Conservation (phyloP, 345 rosid species). For the Ricinus communis region DNA sequence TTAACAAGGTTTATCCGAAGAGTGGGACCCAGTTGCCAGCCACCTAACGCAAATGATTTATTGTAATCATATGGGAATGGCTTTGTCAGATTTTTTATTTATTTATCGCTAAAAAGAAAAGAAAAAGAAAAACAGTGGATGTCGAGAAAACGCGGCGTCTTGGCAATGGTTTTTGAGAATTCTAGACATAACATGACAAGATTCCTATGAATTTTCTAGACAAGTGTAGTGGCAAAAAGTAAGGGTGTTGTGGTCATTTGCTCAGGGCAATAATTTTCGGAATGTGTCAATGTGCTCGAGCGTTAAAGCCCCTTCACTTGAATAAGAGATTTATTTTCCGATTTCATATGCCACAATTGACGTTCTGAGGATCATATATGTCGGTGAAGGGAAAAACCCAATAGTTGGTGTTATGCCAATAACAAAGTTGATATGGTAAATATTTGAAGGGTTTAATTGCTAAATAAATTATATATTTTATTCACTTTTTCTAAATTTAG, state of each 20-base stretch:
- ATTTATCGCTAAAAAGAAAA: not conserved
- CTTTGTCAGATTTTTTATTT: not conserved
- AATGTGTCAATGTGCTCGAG: not conserved
- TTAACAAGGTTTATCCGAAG: slow-evolving; percentile 23
- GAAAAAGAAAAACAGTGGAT: no score
- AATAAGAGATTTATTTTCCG: no score
- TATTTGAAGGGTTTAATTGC: no score
- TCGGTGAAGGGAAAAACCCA: no score
- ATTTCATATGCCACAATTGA: no score
- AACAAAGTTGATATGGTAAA: no score
- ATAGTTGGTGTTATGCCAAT: no score
- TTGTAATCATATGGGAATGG: not conserved
- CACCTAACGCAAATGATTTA: slow-evolving; percentile 4
- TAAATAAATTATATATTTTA: no score
- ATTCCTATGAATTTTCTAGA: not conserved
- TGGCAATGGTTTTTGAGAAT: slow-evolving; percentile 31
- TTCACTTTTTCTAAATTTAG: no score
- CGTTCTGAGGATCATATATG: no score
- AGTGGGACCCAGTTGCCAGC: slow-evolving; percentile 24
- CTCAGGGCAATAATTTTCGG: not conserved
- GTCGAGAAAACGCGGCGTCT: slow-evolving; percentile 43
- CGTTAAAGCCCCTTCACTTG: not conserved
- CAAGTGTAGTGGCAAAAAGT: not conserved
- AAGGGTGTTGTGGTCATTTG: slow-evolving; percentile 14
- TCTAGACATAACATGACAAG: not conserved